Conservation (phyloP, 139 green algal species). For the Chlamydomonas schloesseri region DNA sequence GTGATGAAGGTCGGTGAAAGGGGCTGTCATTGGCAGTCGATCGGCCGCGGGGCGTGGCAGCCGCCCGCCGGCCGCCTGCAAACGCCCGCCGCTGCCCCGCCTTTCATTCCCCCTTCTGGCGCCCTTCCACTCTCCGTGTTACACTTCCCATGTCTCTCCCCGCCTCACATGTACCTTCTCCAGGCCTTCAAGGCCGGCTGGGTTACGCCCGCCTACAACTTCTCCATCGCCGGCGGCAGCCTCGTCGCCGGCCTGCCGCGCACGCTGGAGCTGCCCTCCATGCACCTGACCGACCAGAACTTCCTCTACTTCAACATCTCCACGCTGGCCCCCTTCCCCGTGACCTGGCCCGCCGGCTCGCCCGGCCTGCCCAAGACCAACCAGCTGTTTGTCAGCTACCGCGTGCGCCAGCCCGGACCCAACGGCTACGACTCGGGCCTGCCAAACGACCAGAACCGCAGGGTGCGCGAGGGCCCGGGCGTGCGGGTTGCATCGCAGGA, state of each 20-base stretch:
- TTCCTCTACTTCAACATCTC: neutral
- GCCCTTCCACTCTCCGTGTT: no score
- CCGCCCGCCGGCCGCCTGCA: no score
- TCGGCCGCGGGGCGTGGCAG: no score
- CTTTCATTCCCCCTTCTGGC: no score
- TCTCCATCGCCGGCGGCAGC: neutral
- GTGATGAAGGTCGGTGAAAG: no score
- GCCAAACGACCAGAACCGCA: neutral
- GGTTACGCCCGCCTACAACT: neutral
- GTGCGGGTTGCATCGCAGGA: no score
- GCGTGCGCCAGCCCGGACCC: neutral
- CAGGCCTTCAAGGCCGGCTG: slow-evolving; percentile 22
- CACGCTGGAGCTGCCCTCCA: neutral
- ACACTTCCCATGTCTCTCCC: no score
- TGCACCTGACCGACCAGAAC: neutral
- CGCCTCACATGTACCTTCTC: no score
- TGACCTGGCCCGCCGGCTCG: neutral
- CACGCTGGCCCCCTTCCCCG: neutral
- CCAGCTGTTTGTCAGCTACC: slow-evolving; percentile 5
- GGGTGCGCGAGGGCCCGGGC: no score
- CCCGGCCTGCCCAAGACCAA: neutral
- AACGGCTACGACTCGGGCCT: neutral
- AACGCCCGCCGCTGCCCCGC: no score
- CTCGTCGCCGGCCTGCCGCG: neutral
- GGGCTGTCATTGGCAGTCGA: no score